Percentiles rank a stretch among this genome's conserved stretches.
Conservation (phyloP, 306 rosid species). For the Potentilla sterilis region DNA sequence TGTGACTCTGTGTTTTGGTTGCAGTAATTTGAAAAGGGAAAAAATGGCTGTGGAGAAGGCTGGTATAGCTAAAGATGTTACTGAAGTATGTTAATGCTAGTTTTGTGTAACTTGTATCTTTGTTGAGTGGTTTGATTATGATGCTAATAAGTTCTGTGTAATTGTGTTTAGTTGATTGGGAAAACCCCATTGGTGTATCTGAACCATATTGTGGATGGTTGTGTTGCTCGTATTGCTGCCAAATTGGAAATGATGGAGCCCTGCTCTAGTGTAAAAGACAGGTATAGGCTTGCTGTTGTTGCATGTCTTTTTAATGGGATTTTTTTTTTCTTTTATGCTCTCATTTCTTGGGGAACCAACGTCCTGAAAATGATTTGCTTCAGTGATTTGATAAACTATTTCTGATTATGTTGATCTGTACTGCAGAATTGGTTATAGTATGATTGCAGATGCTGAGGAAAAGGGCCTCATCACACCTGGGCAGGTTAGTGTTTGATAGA, state of each 20-base stretch:
- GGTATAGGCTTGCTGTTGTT: conserved; percentile 29
- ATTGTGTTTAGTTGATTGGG: conserved; percentile 55
- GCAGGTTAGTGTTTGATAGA: conserved; percentile 46
- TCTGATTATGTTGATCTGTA: conserved; percentile 15
- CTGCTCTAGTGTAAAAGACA: conserved; percentile 80
- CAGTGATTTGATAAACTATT: not conserved
- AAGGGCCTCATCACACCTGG: conserved; percentile 69
- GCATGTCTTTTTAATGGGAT: not conserved
- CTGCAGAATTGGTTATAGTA: conserved; percentile 73
- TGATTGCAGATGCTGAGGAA: conserved; percentile 79
- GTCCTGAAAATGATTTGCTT: not conserved
- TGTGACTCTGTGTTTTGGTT: conserved; percentile 5
- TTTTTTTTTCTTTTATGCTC: not conserved
- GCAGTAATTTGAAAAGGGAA: conserved; percentile 32
- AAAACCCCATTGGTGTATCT: conserved; percentile 78
- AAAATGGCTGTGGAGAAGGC: conserved; percentile 56
- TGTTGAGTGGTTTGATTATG: conserved; percentile 18
- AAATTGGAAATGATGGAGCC: conserved; percentile 77
- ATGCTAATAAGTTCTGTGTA: conserved; percentile 3
- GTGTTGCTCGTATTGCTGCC: conserved; percentile 68
- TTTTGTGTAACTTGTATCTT: not conserved
- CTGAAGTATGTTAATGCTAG: conserved; percentile 49
- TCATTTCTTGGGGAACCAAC: not conserved
- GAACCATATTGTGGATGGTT: conserved; percentile 54
- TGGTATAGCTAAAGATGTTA: conserved; percentile 68